Percentiles rank a stretch among this genome's conserved stretches.
phyloP scores from a whole-genome alignment of 140 eudicot species.

The Stevia rebaudiana region DNA sequence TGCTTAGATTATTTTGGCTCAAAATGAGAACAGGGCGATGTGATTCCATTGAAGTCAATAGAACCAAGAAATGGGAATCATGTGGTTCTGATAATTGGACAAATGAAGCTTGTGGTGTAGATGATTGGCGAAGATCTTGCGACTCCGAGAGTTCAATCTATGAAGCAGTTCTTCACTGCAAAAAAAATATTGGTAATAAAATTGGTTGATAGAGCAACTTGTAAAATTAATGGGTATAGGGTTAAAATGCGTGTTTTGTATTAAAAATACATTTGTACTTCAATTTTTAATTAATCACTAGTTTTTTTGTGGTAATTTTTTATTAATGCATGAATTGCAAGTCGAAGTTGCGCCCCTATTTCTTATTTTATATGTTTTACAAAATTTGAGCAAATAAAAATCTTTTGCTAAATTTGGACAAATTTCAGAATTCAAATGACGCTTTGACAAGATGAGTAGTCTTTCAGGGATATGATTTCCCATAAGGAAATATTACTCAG shows the following conservation, averaged over 20 bases:
- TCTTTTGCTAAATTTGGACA: neutral
- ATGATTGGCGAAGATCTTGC: conserved; percentile 39
- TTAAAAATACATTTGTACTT: neutral
- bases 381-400: neutral
- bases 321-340: no score
- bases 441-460: conserved; percentile 5
- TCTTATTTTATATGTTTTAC: neutral
- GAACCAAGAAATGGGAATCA: conserved; percentile 11
- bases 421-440: conserved; percentile 27
- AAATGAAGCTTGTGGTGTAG: conserved; percentile 29
- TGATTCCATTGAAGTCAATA: conserved; percentile 18
- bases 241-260: neutral
- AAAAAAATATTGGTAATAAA: conserved; percentile 56
- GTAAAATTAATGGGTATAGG: neutral
- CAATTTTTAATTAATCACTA: neutral
- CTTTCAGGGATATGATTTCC: neutral
- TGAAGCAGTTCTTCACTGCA: conserved; percentile 96
- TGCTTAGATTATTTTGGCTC: conserved; percentile 44
- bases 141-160: conserved; percentile 66
- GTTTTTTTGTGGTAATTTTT: neutral
- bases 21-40: conserved; percentile 37
- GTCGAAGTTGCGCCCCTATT: no score
- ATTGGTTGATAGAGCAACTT: neutral
- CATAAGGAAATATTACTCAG: neutral
- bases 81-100: conserved; percentile 25